These are phyloP conservation scores for Mollisia scopiformis DNA, from an alignment of 2,329 filamentous ascomycete genomes.

Conservation along the genomic window DNA sequence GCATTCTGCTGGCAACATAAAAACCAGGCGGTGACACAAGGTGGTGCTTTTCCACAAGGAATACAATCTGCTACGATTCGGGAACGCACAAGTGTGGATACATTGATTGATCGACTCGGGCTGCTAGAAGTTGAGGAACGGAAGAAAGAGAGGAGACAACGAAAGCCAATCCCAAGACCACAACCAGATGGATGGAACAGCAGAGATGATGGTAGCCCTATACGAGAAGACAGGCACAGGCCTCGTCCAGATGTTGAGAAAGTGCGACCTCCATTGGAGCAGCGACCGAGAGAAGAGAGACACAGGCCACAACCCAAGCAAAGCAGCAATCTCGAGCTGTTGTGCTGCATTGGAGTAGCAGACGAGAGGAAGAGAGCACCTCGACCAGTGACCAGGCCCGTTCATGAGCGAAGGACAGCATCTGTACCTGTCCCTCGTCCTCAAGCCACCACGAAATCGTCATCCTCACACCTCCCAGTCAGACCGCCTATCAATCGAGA, in stretches of 20 bases:
- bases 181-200: slow-evolving; percentile 20
- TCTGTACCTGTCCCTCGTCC: slow-evolving; percentile 13
- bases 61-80: slow-evolving; percentile 54
- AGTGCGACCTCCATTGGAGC: not conserved
- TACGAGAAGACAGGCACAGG: not conserved
- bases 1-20: slow-evolving; percentile 93
- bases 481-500: slow-evolving; percentile 31
- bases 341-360: slow-evolving; percentile 35
- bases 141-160: slow-evolving; percentile 27
- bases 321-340: slow-evolving; percentile 26
- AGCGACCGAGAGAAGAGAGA: slow-evolving; percentile 8
- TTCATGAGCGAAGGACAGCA: slow-evolving; percentile 15
- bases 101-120: slow-evolving; percentile 78
- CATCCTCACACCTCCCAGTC: slow-evolving; percentile 18
- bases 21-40: slow-evolving; percentile 65
- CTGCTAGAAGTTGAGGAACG: slow-evolving; percentile 63
- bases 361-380: slow-evolving; percentile 29
- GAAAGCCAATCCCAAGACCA: slow-evolving; percentile 28
- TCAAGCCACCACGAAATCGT: slow-evolving; percentile 13
- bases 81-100: slow-evolving; percentile 80
- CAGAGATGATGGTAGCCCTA: not conserved
- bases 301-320: slow-evolving; percentile 21
- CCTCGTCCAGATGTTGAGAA: slow-evolving; percentile 29
- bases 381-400: slow-evolving; percentile 26
- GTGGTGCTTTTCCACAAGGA: slow-evolving; percentile 40